Conservation (phyloP, 148 eudicot species). For the Heliamphora exappendiculata region DNA sequence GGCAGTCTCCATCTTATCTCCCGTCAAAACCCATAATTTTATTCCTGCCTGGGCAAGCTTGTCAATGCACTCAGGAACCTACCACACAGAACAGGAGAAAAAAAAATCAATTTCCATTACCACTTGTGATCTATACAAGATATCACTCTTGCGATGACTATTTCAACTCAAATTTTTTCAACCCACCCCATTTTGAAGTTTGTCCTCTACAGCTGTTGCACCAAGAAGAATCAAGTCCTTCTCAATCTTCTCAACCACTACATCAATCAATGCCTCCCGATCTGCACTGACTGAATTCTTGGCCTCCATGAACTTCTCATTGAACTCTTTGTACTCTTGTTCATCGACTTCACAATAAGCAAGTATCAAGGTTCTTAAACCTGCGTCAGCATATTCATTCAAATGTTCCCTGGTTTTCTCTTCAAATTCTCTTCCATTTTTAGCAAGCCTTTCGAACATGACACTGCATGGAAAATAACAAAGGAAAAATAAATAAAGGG, state of each 20-base stretch:
- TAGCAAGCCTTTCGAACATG: slow-evolving; percentile 84
- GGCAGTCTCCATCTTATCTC: slow-evolving; percentile 99
- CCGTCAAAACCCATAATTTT: slow-evolving; percentile 96
- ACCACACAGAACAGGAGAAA: slow-evolving; percentile 8
- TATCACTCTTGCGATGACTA: neutral
- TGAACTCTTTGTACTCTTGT: slow-evolving; percentile 56
- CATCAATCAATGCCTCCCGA: slow-evolving; percentile 59
- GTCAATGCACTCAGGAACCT: slow-evolving; percentile 98
- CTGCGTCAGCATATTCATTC: slow-evolving; percentile 90
- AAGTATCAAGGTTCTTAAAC: slow-evolving; percentile 87
- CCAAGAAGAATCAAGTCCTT: slow-evolving; percentile 87
- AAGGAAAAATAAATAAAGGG: neutral
- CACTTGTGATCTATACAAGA: neutral
- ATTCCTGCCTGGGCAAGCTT: slow-evolving; percentile 99
- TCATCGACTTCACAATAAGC: slow-evolving; percentile 68
- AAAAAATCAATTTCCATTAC: slow-evolving; percentile 3
- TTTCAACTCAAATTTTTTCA: neutral
- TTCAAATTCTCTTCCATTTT: slow-evolving; percentile 55
- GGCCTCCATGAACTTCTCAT: slow-evolving; percentile 51
- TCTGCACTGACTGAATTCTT: slow-evolving; percentile 75
- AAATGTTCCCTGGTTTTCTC: slow-evolving; percentile 73
- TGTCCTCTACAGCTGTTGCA: slow-evolving; percentile 98
- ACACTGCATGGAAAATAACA: slow-evolving; percentile 41
- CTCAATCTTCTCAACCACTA: slow-evolving; percentile 61
- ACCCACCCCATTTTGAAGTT: slow-evolving; percentile 87